Conservation (phyloP, 2,329 filamentous ascomycete species). For the Claviceps maximensis region DNA sequence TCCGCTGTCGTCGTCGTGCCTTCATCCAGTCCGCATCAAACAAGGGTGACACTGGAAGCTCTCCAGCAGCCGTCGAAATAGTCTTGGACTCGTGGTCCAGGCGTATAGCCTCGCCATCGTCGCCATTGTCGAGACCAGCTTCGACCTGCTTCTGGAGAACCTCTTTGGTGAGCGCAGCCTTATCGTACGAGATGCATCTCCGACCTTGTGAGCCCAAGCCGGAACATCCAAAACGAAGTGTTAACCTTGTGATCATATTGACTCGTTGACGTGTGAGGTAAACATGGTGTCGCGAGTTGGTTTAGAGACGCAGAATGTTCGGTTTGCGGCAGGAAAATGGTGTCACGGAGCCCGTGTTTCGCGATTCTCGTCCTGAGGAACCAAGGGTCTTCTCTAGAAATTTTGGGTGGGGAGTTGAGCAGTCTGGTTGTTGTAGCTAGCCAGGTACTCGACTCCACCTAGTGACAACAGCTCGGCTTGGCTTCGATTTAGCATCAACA, state of each 20-base stretch:
- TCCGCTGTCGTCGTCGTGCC: constrained; percentile 28
- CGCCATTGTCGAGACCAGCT: constrained; percentile 18
- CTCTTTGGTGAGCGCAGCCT: constrained; percentile 15
- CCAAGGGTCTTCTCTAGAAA: not conserved
- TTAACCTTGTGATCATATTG: not conserved
- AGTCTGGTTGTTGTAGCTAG: no score
- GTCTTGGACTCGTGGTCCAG: constrained; percentile 29
- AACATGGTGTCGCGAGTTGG: not conserved
- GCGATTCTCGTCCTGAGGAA: not conserved
- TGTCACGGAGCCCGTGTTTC: not conserved
- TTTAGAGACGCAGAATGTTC: not conserved
- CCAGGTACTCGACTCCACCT: no score
- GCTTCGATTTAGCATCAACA: not conserved
- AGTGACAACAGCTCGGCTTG: not conserved
- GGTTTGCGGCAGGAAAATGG: not conserved
- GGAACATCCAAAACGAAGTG: constrained; percentile 6
- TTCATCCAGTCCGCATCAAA: constrained; percentile 38
- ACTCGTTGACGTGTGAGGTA: not conserved
- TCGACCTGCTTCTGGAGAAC: constrained; percentile 19
- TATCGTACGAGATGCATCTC: constrained; percentile 23
- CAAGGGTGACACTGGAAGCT: constrained; percentile 40
- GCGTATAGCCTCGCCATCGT: constrained; percentile 16
- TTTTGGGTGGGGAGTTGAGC: constrained; percentile 1
- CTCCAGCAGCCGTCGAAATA: constrained; percentile 30
- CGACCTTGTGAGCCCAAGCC: constrained; percentile 1